Base-by-base conservation (phyloP, 805 yeast species). In the Osmozyma mogii region DNA sequence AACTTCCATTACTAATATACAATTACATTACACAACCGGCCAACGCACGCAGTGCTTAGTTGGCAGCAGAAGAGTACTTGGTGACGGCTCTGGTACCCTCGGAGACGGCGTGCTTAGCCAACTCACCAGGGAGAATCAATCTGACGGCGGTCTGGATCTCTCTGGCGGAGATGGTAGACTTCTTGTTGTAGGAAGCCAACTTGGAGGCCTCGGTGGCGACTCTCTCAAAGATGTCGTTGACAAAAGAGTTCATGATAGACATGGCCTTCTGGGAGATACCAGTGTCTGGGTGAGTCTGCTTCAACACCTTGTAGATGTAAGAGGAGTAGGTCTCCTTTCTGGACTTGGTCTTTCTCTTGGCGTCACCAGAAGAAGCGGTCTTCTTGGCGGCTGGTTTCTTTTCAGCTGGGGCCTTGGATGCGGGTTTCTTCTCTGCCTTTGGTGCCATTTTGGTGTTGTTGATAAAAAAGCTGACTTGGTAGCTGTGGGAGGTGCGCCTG, bases 31-130 rank as follows among this genome's bases (percentile, higher is more conserved):
- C 44, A 35, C 41, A n/a, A n/a, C n/a, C n/a, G n/a, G n/a, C n/a
- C n/a, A n/a, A n/a, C n/a, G n/a, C n/a, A n/a, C n/a, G n/a, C n/a
- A n/a, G n/a, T n/a, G n/a, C 39, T 41, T 58, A 59, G 42, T 52
- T 52, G 36, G 65, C 50, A 44, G 67, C 71, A 56, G 95, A 80
- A 54, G 95, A 81, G 77, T 84, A 85, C 73, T 85, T 85, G 65
- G 95, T 84, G 54, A 85, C 95, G 63, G 96, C 94, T 78, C 95
- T 84, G 50, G 95, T 85, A 75, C 96, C 96, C 72, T 88, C 97
- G 53, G 95, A 82, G 53, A 87, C 95, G 56, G 96, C 96, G 70
- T 88, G 96, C 76, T 87, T 87, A 50, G 96, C 95, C 61, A 88
- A 76, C 74, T 88, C 96, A 78, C 96, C 96, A 50, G 97, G 97